Conservation (phyloP, 257 asterid genomes). For the Solanum sparsipilum region DNA sequence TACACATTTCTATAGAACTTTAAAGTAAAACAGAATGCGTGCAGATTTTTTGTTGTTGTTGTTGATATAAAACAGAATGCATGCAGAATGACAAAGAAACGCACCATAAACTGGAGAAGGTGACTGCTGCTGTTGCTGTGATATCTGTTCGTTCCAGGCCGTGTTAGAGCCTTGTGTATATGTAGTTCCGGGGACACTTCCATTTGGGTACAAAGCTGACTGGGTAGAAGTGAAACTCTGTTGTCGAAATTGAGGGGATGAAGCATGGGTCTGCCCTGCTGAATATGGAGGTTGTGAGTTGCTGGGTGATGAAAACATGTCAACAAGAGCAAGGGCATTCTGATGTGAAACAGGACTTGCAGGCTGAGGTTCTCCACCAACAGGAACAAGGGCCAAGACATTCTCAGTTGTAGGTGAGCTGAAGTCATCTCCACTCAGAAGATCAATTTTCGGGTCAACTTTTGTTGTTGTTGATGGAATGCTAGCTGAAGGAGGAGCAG, state of each 20-base stretch:
- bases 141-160: slow-evolving; percentile 53
- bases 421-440: slow-evolving; percentile 94
- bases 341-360: slow-evolving; percentile 60
- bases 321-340: slow-evolving; percentile 89
- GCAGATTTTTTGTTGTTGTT: not conserved
- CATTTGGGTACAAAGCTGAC: slow-evolving; percentile 43
- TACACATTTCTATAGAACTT: not conserved
- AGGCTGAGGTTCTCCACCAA: slow-evolving; percentile 67
- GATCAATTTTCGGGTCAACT: slow-evolving; percentile 62
- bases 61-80: not conserved
- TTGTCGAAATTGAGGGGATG: slow-evolving; percentile 55
- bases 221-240: slow-evolving; percentile 33
- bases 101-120: slow-evolving; percentile 68
- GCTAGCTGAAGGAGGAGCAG: slow-evolving; percentile 51
- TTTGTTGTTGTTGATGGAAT: slow-evolving; percentile 34
- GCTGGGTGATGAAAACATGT: slow-evolving; percentile 57
- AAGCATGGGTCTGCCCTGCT: slow-evolving; percentile 44
- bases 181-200: slow-evolving; percentile 35
- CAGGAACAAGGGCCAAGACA: slow-evolving; percentile 76
- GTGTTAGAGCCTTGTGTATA: slow-evolving; percentile 43
- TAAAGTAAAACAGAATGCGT: not conserved
- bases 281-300: slow-evolving; percentile 26
- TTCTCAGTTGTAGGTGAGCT: slow-evolving; percentile 38
- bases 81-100: not conserved
- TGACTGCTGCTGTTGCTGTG: slow-evolving; percentile 73